Evolutionary conservation across 2,329 filamentous ascomycete species (phyloP), one percentile per base, ranked within the genome.

Genomic region (Tricladium varicosporioides): DNA sequence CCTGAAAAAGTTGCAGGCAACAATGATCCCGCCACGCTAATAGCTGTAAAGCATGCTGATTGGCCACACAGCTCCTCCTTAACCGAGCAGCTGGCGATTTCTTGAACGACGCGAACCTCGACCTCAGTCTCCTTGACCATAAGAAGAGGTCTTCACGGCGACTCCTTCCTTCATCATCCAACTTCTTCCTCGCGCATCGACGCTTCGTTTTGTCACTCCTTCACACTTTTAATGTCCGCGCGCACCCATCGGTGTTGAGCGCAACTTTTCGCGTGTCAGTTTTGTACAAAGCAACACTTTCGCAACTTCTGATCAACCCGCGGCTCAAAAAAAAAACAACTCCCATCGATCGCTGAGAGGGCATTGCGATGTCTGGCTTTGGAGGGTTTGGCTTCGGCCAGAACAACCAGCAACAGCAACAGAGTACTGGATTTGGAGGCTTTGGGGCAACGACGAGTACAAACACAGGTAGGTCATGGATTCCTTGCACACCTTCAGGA

Each of bases 341-440:
- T 49, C 47, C 7, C 52, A 36, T 51, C 51, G 48, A 18, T 52
- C 46, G 40, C 47, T 48, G 42, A 60, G 53, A 58, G 40, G 51
- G 16, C 22, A 53, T 51, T 59, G 64, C 53, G 27, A 72, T 71
- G 69, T 70, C 69, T n/a, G 79, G 79, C 67, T 77, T 78, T 69
- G 74, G 76, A 66, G 80, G 82, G 75, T 87, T 87, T 66, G 80
- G 82, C 76, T 87, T 87, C 73, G 83, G 83, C 74, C 78, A 80
- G 68, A 80, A 78, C 61, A 84, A 80, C 69, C 77, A 75, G 55
- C 74, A 73, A 50, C 67, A 68, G 51, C 61, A 75, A 65, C 72
- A 75, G 73, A 77, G 69, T 63, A 72, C 67, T 65, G 76, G 74
- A 18, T 88, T 88, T 72, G 81, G 82, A 64, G 48, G 83, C 46